Evolutionary conservation across 768 basidiomycete species (phyloP).

Genomic region (Lentinula lateritia): DNA sequence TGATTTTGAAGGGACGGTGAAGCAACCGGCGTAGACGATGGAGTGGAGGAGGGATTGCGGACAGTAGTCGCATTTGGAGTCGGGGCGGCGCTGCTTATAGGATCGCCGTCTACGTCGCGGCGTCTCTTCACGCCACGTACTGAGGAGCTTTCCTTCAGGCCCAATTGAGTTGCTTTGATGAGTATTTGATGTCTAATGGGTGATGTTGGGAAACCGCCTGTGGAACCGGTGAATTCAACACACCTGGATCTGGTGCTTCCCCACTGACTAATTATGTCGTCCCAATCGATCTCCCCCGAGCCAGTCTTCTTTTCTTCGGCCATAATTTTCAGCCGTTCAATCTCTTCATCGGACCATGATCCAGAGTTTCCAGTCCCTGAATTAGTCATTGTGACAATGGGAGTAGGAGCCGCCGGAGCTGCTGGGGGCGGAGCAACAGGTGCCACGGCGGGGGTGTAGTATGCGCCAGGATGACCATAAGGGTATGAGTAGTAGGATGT

Average conservation of each 20-base stretch:
- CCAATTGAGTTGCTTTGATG: conserved; percentile 74
- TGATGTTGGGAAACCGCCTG: neutral
- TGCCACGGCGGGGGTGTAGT: conserved; percentile 16
- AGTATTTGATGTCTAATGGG: conserved; percentile 69
- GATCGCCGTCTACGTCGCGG: conserved; percentile 33
- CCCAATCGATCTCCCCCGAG: conserved; percentile 72
- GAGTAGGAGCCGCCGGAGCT: conserved; percentile 13
- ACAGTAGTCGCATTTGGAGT: conserved; percentile 16
- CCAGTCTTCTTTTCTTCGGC: conserved; percentile 60
- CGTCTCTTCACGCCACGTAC: conserved; percentile 53
- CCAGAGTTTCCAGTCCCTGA: conserved; percentile 52
- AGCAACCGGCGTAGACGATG: conserved; percentile 40
- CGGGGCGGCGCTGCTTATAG: conserved; percentile 23
- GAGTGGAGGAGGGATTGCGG: conserved; percentile 23
- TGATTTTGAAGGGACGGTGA: conserved; percentile 48
- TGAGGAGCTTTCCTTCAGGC: conserved; percentile 69
- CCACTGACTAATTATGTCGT: conserved; percentile 70
- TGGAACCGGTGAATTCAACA: conserved; percentile 4
- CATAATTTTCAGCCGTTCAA: conserved; percentile 58
- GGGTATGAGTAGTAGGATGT: conserved; percentile 60
- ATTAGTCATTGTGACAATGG: conserved; percentile 19
- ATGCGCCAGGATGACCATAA: conserved; percentile 16
- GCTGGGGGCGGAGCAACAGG: conserved; percentile 5
- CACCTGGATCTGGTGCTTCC: conserved; percentile 71
- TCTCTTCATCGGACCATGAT: conserved; percentile 77